Evolutionary conservation across 2,329 filamentous ascomycete species (phyloP), one percentile per base, ranked within the genome.

Genomic region (Herpotrichia juniperi): DNA sequence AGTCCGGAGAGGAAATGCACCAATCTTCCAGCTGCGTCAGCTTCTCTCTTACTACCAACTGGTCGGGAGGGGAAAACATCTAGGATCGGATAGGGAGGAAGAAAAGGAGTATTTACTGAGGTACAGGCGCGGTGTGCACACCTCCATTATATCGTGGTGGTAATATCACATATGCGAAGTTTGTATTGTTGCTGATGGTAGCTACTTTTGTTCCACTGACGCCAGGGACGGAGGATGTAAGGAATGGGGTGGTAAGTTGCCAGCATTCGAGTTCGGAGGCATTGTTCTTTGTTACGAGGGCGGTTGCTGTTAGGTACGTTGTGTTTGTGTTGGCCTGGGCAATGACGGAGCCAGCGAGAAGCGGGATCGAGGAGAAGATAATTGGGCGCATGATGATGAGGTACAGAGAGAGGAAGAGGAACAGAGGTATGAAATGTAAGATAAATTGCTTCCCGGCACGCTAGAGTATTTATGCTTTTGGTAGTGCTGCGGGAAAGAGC

Each of bases 201-300:
- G 59, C 55, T 0, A 54, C 56, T 25, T 61, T 46, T 3, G 67
- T 58, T 26, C 68, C 68, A 11, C 30, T 30, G 16, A 61, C 62
- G 22, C 71, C 72, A 12, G 68, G 67, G 8, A 57, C 55, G 1
- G 63, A 58, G 2, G 69, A 67, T 2, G 54, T 43, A 4, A 47
- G 32, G 53, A 74, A 63, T 2, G 70, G 68, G 4, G 50, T 48
- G 22, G 40, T 56, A 43, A 74, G 64, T 19, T 65, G 56, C 71
- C 70, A 74, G 57, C 71, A 75, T 54, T 74, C 62, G 30, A 74
- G 62, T 4, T 56, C 57, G 7, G 71, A 72, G 45, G 58, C 56
- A 56, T 72, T 70, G 12, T 64, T 54, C 42, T 63, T 62, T 3
- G 71, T 72, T 10, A 72, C 63, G 21, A 74, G 56, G 12, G 71